A percentile compares a stretch with the other conserved stretches of the same genome.
Evolutionary conservation across 352 stramenopile species (phyloP).

Genomic region (Thraustochytrium striatum): DNA sequence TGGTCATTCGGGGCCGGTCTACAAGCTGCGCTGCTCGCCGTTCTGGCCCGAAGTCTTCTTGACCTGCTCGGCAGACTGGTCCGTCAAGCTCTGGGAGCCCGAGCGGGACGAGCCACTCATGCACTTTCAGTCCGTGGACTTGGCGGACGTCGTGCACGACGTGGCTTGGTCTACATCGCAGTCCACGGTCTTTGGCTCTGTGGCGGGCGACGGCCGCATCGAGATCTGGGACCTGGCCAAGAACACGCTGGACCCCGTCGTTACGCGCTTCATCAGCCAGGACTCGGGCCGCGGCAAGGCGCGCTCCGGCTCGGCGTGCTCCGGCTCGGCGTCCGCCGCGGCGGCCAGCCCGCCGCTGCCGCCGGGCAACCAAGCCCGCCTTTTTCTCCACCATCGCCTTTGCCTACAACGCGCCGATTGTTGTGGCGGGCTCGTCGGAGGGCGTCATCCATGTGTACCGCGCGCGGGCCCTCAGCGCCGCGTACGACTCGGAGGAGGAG

Average conservation of each 20-base stretch:
- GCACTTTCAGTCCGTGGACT: constrained; percentile 61
- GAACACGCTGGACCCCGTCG: constrained; percentile 69
- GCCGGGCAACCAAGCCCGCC: not conserved
- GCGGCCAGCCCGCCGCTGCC: not conserved
- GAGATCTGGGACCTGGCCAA: constrained; percentile 81
- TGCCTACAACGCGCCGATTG: constrained; percentile 28
- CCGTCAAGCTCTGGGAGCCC: constrained; percentile 75
- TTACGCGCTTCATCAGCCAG: constrained; percentile 20
- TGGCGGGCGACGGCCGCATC: constrained; percentile 79
- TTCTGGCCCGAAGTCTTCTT: constrained; percentile 77
- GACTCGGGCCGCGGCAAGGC: not conserved
- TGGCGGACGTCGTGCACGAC: constrained; percentile 70
- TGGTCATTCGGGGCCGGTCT: constrained; percentile 77
- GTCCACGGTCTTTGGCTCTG: constrained; percentile 73
- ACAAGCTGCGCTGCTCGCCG: constrained; percentile 75
- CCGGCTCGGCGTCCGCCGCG: not conserved
- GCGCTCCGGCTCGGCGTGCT: not conserved
- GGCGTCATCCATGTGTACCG: constrained; percentile 42
- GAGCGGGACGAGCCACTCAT: not conserved
- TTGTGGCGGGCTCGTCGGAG: constrained; percentile 16
- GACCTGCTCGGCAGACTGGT: constrained; percentile 80
- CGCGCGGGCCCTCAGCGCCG: not conserved
- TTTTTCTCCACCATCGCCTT: constrained; percentile 42
- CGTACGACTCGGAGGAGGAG: not conserved
- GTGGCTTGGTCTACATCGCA: constrained; percentile 76